These are phyloP conservation scores for Pseudocercospora cruenta DNA, from an alignment of 2,329 filamentous ascomycete genomes.

Conservation along the genomic window DNA sequence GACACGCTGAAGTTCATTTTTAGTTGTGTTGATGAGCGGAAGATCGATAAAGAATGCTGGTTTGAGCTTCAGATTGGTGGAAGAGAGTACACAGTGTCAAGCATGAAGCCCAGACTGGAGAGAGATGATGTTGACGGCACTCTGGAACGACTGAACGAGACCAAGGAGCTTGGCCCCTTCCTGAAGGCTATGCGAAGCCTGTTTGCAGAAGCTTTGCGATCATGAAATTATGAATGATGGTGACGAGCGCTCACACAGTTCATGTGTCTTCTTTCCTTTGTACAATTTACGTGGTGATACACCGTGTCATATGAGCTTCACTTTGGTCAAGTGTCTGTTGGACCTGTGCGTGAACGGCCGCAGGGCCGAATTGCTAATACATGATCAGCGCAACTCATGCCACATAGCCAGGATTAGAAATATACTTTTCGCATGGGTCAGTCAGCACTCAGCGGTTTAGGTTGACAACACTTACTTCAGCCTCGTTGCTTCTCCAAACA, in stretches of 20 bases:
- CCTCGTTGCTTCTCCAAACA: too few species aligned
- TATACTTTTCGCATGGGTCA: too few species aligned
- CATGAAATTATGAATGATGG: background rate
- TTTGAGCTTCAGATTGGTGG: conserved; percentile 85
- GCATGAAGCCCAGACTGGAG: conserved; percentile 81
- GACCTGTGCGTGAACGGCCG: background rate
- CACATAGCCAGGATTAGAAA: background rate
- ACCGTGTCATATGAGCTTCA: background rate
- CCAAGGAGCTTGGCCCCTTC: conserved; percentile 69
- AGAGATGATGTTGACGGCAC: conserved; percentile 75
- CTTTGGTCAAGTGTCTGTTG: background rate
- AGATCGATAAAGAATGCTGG: conserved; percentile 88
- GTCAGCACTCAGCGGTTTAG: too few species aligned
- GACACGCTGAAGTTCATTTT: conserved; percentile 91
- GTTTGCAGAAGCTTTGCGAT: conserved; percentile 60
- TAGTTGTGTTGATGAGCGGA: conserved; percentile 80
- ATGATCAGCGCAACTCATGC: background rate
- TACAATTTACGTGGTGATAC: background rate
- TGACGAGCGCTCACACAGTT: background rate
- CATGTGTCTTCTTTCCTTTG: background rate
- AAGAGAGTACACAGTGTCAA: conserved; percentile 82
- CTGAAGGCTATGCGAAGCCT: conserved; percentile 82
- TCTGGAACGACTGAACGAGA: conserved; percentile 79
- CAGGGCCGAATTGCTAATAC: background rate
- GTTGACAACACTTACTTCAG: too few species aligned